A percentile compares a stretch with the other conserved stretches of the same genome.
phyloP scores from a whole-genome alignment of 768 basidiomycete genomes.

The Lyophyllum decastes region DNA sequence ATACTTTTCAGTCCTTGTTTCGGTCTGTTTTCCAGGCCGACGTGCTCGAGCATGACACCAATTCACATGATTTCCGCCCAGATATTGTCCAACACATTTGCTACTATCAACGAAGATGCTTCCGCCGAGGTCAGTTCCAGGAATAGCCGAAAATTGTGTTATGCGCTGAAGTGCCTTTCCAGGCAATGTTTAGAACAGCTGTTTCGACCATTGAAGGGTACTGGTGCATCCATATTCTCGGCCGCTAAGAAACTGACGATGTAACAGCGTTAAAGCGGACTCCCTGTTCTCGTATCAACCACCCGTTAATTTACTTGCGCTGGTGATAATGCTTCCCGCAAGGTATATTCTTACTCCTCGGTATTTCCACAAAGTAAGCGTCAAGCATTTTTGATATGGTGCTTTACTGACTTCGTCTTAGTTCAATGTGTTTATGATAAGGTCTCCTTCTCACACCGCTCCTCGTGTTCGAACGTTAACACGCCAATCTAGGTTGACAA shows the following conservation, averaged over 20 bases:
- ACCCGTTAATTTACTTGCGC: slow-evolving; percentile 86
- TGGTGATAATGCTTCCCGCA: slow-evolving; percentile 84
- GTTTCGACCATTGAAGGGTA: slow-evolving; percentile 94
- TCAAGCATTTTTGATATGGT: neutral
- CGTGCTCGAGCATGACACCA: neutral
- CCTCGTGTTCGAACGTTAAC: slow-evolving; percentile 1
- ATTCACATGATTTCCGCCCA: slow-evolving; percentile 24
- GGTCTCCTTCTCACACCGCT: slow-evolving; percentile 36
- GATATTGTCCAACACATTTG: slow-evolving; percentile 96
- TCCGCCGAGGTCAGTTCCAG: slow-evolving; percentile 70
- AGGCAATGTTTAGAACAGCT: slow-evolving; percentile 95
- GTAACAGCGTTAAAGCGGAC: slow-evolving; percentile 76
- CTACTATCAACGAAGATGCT: slow-evolving; percentile 91
- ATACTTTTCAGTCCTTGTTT: slow-evolving; percentile 63
- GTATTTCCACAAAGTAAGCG: slow-evolving; percentile 91
- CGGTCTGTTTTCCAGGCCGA: slow-evolving; percentile 46
- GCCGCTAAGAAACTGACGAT: slow-evolving; percentile 17
- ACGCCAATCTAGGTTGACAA: slow-evolving; percentile 56
- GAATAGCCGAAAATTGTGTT: neutral
- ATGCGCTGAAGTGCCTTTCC: slow-evolving; percentile 6
- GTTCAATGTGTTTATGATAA: slow-evolving; percentile 89
- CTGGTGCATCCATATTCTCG: neutral
- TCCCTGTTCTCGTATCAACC: slow-evolving; percentile 93
- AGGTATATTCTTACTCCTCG: slow-evolving; percentile 87
- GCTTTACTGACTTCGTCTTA: slow-evolving; percentile 23